A percentile compares a stretch with the other conserved stretches of the same genome.
phyloP scores from a whole-genome alignment of 1,139 yeast species.

The Yamadazyma atlantica region DNA sequence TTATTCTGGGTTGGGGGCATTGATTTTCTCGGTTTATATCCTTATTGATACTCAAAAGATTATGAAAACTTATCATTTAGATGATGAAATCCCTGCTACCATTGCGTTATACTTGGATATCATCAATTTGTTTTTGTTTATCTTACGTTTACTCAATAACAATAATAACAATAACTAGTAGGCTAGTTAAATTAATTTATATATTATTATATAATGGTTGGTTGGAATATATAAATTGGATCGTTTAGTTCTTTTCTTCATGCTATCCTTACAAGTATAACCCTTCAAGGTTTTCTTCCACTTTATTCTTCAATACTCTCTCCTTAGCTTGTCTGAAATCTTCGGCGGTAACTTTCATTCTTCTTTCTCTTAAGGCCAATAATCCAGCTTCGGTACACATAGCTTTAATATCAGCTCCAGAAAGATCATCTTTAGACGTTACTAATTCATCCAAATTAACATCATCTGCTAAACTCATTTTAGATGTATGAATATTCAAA shows the following conservation, averaged over 20 bases:
- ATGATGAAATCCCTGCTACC: constrained; percentile 82
- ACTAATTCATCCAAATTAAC: constrained; percentile 90
- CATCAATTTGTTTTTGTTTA: constrained; percentile 74
- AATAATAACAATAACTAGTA: constrained; percentile 14
- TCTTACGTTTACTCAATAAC: constrained; percentile 65
- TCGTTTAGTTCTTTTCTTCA: not conserved
- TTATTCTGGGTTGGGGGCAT: constrained; percentile 73
- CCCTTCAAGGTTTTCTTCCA: constrained; percentile 96
- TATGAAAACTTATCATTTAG: constrained; percentile 78
- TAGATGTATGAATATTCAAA: constrained; percentile 87
- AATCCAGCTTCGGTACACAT: constrained; percentile 98
- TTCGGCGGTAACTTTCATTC: constrained; percentile 96
- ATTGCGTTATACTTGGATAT: constrained; percentile 78
- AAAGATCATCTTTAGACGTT: constrained; percentile 87
- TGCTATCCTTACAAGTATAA: constrained; percentile 58
- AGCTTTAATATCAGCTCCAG: constrained; percentile 98
- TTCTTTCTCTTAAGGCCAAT: constrained; percentile 92
- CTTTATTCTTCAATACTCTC: constrained; percentile 95
- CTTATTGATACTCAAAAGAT: constrained; percentile 81
- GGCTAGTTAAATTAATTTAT: not conserved
- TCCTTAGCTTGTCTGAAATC: constrained; percentile 96
- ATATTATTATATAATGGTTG: not conserved
- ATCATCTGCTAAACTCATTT: constrained; percentile 87
- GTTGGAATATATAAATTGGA: constrained; percentile 1
- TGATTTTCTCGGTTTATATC: constrained; percentile 70